phyloP scores from a whole-genome alignment of 2,329 filamentous ascomycete species.

The Myotisia sp. region DNA sequence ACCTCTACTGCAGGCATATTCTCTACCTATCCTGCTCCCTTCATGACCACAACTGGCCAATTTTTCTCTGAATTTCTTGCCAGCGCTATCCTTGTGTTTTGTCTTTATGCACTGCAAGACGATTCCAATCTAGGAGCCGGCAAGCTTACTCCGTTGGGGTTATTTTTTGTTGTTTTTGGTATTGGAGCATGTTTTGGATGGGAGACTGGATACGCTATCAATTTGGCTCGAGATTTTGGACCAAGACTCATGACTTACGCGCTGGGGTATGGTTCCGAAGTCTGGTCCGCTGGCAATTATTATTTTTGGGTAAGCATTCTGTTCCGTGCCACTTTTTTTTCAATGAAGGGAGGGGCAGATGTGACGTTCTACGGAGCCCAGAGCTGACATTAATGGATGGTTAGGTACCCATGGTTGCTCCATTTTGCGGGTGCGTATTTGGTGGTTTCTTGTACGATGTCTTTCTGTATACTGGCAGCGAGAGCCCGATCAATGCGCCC shows the following conservation, averaged over 20 bases:
- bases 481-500: conserved; percentile 56
- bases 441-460: conserved; percentile 54
- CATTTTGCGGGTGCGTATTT: conserved; percentile 49
- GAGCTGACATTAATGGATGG: not conserved
- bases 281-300: conserved; percentile 53
- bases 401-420: conserved; percentile 57
- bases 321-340: not conserved
- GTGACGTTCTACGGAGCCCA: not conserved
- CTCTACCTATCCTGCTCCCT: conserved; percentile 50
- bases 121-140: conserved; percentile 39
- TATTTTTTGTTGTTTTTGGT: conserved; percentile 62
- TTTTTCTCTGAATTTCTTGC: conserved; percentile 62
- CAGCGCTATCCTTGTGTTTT: conserved; percentile 53
- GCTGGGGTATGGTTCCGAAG: conserved; percentile 52
- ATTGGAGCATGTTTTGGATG: conserved; percentile 60
- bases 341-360: not conserved
- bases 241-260: conserved; percentile 53
- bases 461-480: conserved; percentile 54
- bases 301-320: conserved; percentile 56
- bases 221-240: conserved; percentile 58
- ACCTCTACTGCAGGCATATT: conserved; percentile 57
- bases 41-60: conserved; percentile 51
- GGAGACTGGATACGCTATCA: conserved; percentile 65
- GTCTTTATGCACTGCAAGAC: conserved; percentile 53
- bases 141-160: conserved; percentile 42